These are phyloP conservation scores for Globisporangium canariense DNA, from an alignment of 352 stramenopile species.

Conservation along the genomic window DNA sequence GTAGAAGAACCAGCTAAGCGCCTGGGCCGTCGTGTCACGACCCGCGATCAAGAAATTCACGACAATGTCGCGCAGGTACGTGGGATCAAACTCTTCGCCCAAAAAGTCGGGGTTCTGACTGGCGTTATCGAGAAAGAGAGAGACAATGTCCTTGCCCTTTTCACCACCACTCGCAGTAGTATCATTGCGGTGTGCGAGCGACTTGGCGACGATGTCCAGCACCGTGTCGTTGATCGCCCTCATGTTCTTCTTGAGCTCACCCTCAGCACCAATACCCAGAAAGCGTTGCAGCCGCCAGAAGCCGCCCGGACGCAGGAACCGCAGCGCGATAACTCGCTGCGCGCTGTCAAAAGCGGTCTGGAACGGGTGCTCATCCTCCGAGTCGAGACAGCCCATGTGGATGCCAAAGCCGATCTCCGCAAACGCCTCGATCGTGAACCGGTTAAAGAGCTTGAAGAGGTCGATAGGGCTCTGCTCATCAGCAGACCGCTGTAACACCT, in stretches of 20 bases:
- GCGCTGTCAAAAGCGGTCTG: slow-evolving; percentile 36
- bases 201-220: slow-evolving; percentile 31
- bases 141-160: slow-evolving; percentile 9
- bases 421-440: slow-evolving; percentile 55
- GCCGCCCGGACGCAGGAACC: slow-evolving; percentile 34
- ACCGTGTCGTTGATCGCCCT: slow-evolving; percentile 34
- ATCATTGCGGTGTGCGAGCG: slow-evolving; percentile 13
- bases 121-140: slow-evolving; percentile 25
- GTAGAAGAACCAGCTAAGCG: too few relatives aligned
- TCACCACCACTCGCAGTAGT: too few relatives aligned
- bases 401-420: slow-evolving; percentile 45
- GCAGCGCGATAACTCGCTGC: slow-evolving; percentile 24
- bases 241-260: slow-evolving; percentile 27
- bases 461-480: slow-evolving; percentile 5
- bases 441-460: slow-evolving; percentile 25
- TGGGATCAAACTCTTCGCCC: slow-evolving; percentile 21
- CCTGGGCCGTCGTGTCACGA: too few relatives aligned
- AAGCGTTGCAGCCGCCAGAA: slow-evolving; percentile 44
- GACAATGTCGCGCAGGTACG: slow-evolving; percentile 12
- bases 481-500: not conserved
- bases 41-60: too few relatives aligned
- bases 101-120: too few relatives aligned
- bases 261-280: slow-evolving; percentile 31
- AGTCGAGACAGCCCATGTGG: slow-evolving; percentile 18
- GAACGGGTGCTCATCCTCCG: slow-evolving; percentile 23